phyloP scores from a whole-genome alignment of 371 early-diverging fungal species.

The Mortierella sp. region DNA sequence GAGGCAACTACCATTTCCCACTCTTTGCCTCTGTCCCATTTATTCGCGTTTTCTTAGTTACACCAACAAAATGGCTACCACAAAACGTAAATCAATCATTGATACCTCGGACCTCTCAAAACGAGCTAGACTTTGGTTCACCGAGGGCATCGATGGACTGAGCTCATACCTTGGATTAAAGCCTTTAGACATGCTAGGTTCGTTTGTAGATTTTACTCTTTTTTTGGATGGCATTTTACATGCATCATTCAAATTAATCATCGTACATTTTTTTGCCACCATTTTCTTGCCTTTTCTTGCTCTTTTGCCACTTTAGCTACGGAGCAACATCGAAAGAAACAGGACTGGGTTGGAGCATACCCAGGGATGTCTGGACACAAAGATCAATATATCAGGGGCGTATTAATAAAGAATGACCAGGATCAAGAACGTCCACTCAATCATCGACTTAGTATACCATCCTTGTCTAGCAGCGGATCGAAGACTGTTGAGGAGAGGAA shows the following conservation, averaged over 20 bases:
- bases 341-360: slow-evolving; percentile 50
- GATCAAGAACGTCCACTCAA: slow-evolving; percentile 11
- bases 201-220: neutral
- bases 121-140: slow-evolving; percentile 30
- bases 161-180: slow-evolving; percentile 22
- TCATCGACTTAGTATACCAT: neutral
- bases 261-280: neutral
- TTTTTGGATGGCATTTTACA: neutral
- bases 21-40: slow-evolving; percentile 3
- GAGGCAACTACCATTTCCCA: neutral
- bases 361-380: slow-evolving; percentile 17
- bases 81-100: slow-evolving; percentile 34
- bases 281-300: neutral
- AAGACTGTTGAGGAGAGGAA: slow-evolving; percentile 3
- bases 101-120: slow-evolving; percentile 31
- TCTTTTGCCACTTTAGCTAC: slow-evolving; percentile 1
- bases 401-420: slow-evolving; percentile 11
- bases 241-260: neutral
- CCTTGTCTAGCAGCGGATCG: neutral
- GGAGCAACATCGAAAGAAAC: slow-evolving; percentile 24
- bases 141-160: slow-evolving; percentile 23
- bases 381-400: slow-evolving; percentile 27
- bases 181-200: slow-evolving; percentile 29
- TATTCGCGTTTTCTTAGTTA: neutral
- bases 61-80: slow-evolving; percentile 9